Base-by-base conservation (phyloP, 495 filamentous ascomycete genomes). In the Corynascus novoguineensis region DNA sequence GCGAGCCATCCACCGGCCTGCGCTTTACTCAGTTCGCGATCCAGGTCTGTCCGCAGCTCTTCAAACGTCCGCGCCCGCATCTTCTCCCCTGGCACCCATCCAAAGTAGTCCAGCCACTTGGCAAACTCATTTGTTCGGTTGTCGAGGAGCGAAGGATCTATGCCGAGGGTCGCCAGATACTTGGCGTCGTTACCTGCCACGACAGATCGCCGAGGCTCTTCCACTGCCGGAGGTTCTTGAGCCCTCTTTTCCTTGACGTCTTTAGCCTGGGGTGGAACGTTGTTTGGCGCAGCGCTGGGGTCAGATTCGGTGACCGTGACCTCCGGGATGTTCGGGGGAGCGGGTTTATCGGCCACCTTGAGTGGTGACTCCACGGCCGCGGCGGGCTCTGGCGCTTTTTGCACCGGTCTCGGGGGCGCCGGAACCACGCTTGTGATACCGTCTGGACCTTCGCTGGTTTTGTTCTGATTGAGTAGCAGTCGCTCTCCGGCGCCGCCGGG, bases 1-100 rank as follows among this genome's bases (percentile, higher is more conserved):
- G 85, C 85, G 52, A 98, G 80, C 88, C 93, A 97, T 64, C 90
- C 90, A 48, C 87, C 93, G 35, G 91, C 90, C 73, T 97, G 92
- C 6, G 92, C 88, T 53, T 88, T 87, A 42, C 86, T 87, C 55
- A 97, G 81, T 64, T 97, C 93, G 55, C 88, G 86, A 50, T 90
- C 87, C 38, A 97, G 77, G 60, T 92, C 90, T 17, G 81, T 78
- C 68, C 93, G 84, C 65, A 97, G 77, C 47, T 90, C 83, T 55
- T 96, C 90, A 57, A 93, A 86, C 53, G 84, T 88, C 49, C 83
- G 83, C 24, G 82, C 75, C 40, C 86, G 78, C 61, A 83, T 81
- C 37, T 88, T 78, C 24, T 86, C 82, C 40, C 86, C 88, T 38
- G 76, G 75, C 8, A 88, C 86, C 92, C 91, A 97, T 19, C 92